A percentile compares a stretch with the other conserved stretches of the same genome.
phyloP scores from a whole-genome alignment of 2,329 filamentous ascomycete species.

The Elsinoe fawcettii region DNA sequence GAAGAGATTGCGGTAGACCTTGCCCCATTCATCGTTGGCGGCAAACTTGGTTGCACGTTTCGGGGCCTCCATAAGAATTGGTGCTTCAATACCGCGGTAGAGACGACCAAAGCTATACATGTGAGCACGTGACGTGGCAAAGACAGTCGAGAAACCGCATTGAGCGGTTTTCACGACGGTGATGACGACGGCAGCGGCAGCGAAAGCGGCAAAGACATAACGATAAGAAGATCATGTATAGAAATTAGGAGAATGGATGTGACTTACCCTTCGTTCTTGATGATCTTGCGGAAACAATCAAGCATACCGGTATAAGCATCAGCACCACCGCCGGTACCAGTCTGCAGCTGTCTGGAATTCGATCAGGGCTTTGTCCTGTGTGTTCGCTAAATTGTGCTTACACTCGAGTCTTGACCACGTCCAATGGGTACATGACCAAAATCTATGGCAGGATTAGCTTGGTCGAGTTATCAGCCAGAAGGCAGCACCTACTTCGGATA shows the following conservation, averaged over 20 bases:
- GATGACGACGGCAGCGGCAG: too few species aligned
- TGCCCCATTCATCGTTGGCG: slow-evolving; percentile 96
- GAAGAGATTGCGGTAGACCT: slow-evolving; percentile 83
- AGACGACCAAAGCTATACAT: slow-evolving; percentile 68
- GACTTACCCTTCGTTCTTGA: slow-evolving; percentile 82
- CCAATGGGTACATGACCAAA: slow-evolving; percentile 79
- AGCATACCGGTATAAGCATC: slow-evolving; percentile 95
- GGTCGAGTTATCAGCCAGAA: neutral
- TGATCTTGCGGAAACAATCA: slow-evolving; percentile 96
- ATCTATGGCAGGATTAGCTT: slow-evolving; percentile 19
- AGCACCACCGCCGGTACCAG: slow-evolving; percentile 58
- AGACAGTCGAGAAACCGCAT: too few species aligned
- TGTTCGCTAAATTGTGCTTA: slow-evolving; percentile 41
- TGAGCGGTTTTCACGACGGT: too few species aligned
- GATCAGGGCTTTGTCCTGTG: slow-evolving; percentile 17
- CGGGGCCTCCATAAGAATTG: slow-evolving; percentile 95
- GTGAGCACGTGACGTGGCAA: slow-evolving; percentile 6
- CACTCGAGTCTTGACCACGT: slow-evolving; percentile 98
- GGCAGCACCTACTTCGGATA: slow-evolving; percentile 71
- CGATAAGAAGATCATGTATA: too few species aligned
- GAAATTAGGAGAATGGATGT: neutral
- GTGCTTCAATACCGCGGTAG: slow-evolving; percentile 91
- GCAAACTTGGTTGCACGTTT: slow-evolving; percentile 97
- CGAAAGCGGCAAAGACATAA: too few species aligned
- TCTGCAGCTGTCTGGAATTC: slow-evolving; percentile 69